Evolutionary conservation across 2,329 filamentous ascomycete genomes (phyloP).

Genomic region (Claviceps capensis): DNA sequence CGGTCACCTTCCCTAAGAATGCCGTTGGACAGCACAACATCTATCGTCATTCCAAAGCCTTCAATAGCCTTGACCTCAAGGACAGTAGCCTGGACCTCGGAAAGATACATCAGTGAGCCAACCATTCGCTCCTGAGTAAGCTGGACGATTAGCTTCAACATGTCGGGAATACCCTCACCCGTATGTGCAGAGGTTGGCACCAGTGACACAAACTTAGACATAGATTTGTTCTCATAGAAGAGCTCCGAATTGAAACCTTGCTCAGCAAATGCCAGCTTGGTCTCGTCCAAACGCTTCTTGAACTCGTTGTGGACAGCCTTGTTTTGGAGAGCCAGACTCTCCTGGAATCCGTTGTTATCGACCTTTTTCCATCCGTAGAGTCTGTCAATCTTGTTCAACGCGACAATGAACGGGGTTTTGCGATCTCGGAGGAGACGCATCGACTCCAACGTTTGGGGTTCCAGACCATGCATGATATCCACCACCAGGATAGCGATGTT

Average conservation of each 20-base stretch:
- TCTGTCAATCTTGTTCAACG: slow-evolving; percentile 99
- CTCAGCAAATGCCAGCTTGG: slow-evolving; percentile 87
- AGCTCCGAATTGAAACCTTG: slow-evolving; percentile 97
- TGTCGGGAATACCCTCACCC: slow-evolving; percentile 97
- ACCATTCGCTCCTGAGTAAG: slow-evolving; percentile 97
- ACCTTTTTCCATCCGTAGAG: slow-evolving; percentile 98
- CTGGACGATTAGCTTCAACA: slow-evolving; percentile 88
- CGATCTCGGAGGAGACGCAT: slow-evolving; percentile 87
- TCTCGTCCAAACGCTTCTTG: slow-evolving; percentile 74
- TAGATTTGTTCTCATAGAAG: slow-evolving; percentile 95
- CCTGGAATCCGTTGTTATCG: slow-evolving; percentile 95
- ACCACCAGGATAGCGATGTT: slow-evolving; percentile 99
- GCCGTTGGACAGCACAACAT: slow-evolving; percentile 93
- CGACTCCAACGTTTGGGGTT: slow-evolving; percentile 93
- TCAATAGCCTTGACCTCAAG: slow-evolving; percentile 99
- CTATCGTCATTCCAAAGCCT: slow-evolving; percentile 96
- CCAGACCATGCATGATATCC: slow-evolving; percentile 98
- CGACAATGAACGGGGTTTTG: slow-evolving; percentile 96
- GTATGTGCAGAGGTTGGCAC: slow-evolving; percentile 95
- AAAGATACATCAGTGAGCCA: slow-evolving; percentile 92
- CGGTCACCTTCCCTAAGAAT: slow-evolving; percentile 87
- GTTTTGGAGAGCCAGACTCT: slow-evolving; percentile 79
- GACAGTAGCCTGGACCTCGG: slow-evolving; percentile 93
- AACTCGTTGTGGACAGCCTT: slow-evolving; percentile 93
- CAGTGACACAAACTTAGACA: slow-evolving; percentile 88